These are phyloP conservation scores for Phtheirospermum japonicum DNA, from an alignment of 257 asterid genomes.

Conservation along the genomic window DNA sequence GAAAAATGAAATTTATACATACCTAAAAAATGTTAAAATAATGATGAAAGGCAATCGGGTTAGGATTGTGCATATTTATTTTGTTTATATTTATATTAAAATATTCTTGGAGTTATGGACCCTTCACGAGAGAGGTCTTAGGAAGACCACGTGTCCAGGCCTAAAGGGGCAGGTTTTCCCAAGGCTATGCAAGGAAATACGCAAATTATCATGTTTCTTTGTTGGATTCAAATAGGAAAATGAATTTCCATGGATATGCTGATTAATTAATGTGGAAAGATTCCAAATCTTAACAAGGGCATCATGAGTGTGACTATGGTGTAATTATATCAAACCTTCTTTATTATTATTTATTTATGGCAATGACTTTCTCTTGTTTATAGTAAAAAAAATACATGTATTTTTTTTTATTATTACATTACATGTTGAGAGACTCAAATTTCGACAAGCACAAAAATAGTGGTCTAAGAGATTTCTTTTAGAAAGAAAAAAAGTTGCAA, in stretches of 20 bases:
- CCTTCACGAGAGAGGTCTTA: constrained; percentile 19
- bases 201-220: neutral
- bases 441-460: no score
- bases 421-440: no score
- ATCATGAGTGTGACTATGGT: neutral
- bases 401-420: no score
- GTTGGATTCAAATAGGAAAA: neutral
- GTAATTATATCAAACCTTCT: neutral
- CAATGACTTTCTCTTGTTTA: no score
- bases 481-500: no score
- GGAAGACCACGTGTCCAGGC: constrained; percentile 4
- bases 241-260: neutral
- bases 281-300: neutral
- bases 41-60: constrained; percentile 1
- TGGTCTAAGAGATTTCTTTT: no score
- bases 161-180: neutral
- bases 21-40: neutral
- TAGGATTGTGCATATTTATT: constrained; percentile 12
- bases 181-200: neutral
- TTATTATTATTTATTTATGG: no score
- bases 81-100: neutral
- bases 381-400: no score
- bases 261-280: neutral
- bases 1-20: constrained; percentile 11
- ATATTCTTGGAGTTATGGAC: constrained; percentile 24